These are phyloP conservation scores for Carallia brachiata DNA, from an alignment of 345 rosid species.

Conservation along the genomic window DNA sequence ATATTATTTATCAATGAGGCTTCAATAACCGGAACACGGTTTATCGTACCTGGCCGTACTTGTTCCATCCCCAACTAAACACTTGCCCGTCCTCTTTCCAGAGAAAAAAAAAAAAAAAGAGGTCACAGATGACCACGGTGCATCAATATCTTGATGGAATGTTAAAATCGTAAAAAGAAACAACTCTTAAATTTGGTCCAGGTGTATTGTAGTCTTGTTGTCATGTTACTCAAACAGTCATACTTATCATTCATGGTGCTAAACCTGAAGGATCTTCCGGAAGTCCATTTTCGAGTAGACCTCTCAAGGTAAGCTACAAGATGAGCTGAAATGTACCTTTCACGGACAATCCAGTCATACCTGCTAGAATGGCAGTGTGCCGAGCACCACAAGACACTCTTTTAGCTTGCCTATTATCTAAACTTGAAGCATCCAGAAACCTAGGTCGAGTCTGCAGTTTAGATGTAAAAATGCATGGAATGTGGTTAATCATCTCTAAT, in stretches of 20 bases:
- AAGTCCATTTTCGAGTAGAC: not conserved
- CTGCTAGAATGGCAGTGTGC: constrained; percentile 67
- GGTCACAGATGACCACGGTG: too few species aligned
- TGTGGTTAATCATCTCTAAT: not conserved
- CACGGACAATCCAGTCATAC: too few species aligned
- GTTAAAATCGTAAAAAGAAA: not conserved
- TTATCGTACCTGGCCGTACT: constrained; percentile 69
- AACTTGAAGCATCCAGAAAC: constrained; percentile 55
- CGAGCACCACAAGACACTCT: constrained; percentile 78
- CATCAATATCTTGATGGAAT: not conserved
- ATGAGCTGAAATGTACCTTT: too few species aligned
- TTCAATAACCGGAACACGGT: not conserved
- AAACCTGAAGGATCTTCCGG: not conserved
- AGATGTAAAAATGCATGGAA: not conserved
- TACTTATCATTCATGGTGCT: too few species aligned
- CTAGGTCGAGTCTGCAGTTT: constrained; percentile 53
- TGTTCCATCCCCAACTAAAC: constrained; percentile 91
- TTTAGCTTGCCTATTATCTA: constrained; percentile 52
- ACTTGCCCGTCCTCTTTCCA: constrained; percentile 56
- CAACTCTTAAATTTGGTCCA: not conserved
- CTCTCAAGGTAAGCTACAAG: not conserved
- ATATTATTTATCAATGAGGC: too few species aligned
- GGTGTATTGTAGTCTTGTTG: too few species aligned
- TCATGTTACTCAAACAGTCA: too few species aligned
- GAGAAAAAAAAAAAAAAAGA: constrained; percentile 8